Evolutionary conservation across 768 basidiomycete genomes (phyloP), one percentile per base, ranked within the genome.

Genomic region (Lactifluus hygrophoroides): DNA sequence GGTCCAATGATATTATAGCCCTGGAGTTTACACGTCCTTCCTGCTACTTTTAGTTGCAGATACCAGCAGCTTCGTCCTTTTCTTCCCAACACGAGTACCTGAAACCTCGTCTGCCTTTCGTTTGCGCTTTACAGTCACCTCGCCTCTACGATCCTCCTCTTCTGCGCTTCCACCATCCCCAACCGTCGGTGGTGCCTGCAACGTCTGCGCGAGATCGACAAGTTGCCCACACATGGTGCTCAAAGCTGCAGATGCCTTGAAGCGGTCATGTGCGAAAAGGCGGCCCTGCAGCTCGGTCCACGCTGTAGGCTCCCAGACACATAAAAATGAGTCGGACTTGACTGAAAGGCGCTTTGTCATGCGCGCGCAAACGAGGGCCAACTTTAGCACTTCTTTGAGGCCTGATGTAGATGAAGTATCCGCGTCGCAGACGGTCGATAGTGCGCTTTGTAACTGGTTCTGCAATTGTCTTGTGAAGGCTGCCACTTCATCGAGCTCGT

Each of bases 381-480:
- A 71, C 70, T 90, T 94, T 56, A 92, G 69, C 19, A 92, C 68
- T n/a, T 88, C 86, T 71, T 91, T 95, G 66, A 87, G 66, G 61
- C 91, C 88, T 1, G 80, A 69, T 1, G 85, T 75, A 16, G 80
- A 83, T 43, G 85, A 69, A 10, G 73, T 65, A 40, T 67, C 71
- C 27, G 80, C 76, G 5, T 76, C 72, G 62, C 82, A 80, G 6
- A 84, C 79, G 14, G 71, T 69, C 1, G 74, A 71, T 30, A 83
- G 69, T 46, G 79, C 67, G 19, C 75, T 74, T 32, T 82, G 73
- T 50, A 91, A 67, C 3, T 71, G 71, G 50, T 75, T 65, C 40
- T 78, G 79, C 44, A 90, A 66, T 27, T 68, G 63, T 10, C 71
- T 70, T 72, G 88, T 75, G 71, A 82, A 86, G 2, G 68, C 69